Conservation (phyloP, 331 rosid genomes). For the Malus hybrid region DNA sequence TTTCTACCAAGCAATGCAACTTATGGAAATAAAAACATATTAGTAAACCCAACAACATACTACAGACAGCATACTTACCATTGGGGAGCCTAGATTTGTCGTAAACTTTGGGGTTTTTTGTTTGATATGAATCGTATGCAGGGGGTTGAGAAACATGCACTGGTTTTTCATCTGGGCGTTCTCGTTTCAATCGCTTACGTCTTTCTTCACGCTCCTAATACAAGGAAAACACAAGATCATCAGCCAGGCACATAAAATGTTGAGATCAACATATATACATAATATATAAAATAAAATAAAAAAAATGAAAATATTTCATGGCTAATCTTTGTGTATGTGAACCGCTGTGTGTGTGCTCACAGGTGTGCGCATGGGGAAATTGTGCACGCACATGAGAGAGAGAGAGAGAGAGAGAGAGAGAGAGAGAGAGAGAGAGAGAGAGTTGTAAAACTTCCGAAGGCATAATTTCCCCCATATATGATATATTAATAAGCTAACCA, state of each 20-base stretch:
- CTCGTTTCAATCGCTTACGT: conserved; percentile 66
- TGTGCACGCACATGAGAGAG: not conserved
- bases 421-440: not conserved
- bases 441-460: not conserved
- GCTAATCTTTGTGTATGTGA: not conserved
- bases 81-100: conserved; percentile 80
- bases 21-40: not conserved
- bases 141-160: conserved; percentile 43
- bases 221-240: conserved; percentile 16
- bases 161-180: conserved; percentile 62
- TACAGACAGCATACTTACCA: conserved; percentile 34
- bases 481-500: not conserved
- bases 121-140: conserved; percentile 46
- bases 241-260: conserved; percentile 8
- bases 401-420: not conserved
- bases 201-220: conserved; percentile 89
- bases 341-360: not conserved
- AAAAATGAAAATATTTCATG: not conserved
- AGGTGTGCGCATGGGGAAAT: not conserved
- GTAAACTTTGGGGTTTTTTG: conserved; percentile 42
- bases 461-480: not conserved
- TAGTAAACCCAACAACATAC: not conserved
- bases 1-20: not conserved
- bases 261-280: not conserved
- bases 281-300: not conserved